Conservation (phyloP, 1,284 basidiomycete genomes). For the Malassezia equina region DNA sequence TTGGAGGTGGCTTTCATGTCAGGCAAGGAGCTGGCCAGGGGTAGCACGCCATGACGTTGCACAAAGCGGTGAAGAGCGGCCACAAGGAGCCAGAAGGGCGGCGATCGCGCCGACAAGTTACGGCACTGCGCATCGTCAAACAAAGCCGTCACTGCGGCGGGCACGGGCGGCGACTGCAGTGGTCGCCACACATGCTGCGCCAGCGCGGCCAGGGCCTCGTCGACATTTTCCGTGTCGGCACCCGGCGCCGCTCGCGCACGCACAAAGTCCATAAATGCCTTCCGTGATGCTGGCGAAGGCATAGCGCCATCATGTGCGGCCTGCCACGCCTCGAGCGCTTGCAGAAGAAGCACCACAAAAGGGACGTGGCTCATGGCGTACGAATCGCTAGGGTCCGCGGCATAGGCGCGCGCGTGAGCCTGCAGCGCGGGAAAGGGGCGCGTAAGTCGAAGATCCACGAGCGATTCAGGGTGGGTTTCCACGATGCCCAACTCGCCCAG, state of each 20-base stretch:
- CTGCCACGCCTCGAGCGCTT: slow-evolving; percentile 72
- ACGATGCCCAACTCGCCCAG: slow-evolving; percentile 54
- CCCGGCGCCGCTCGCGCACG: slow-evolving; percentile 57
- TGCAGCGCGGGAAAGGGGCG: slow-evolving; percentile 63
- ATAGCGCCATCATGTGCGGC: slow-evolving; percentile 36
- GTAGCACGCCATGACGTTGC: slow-evolving; percentile 49
- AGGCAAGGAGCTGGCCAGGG: slow-evolving; percentile 63
- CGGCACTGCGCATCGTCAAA: slow-evolving; percentile 57
- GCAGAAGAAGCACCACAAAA: slow-evolving; percentile 52
- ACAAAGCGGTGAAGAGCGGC: slow-evolving; percentile 59
- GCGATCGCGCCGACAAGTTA: slow-evolving; percentile 30
- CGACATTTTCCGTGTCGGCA: slow-evolving; percentile 85
- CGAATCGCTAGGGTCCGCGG: slow-evolving; percentile 28
- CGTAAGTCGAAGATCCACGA: slow-evolving; percentile 62
- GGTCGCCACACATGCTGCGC: slow-evolving; percentile 43
- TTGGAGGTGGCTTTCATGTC: slow-evolving; percentile 90
- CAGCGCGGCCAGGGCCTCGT: slow-evolving; percentile 50
- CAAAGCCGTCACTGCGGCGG: slow-evolving; percentile 25
- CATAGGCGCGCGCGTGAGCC: slow-evolving; percentile 22
- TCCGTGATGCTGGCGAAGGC: slow-evolving; percentile 61
- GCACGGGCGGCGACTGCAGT: slow-evolving; percentile 25
- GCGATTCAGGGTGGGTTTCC: slow-evolving; percentile 78
- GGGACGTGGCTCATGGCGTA: slow-evolving; percentile 39
- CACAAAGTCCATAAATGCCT: slow-evolving; percentile 64
- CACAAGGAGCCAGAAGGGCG: slow-evolving; percentile 71